Evolutionary conservation across 2,329 filamentous ascomycete species (phyloP).

Genomic region (Shiraia sp.): DNA sequence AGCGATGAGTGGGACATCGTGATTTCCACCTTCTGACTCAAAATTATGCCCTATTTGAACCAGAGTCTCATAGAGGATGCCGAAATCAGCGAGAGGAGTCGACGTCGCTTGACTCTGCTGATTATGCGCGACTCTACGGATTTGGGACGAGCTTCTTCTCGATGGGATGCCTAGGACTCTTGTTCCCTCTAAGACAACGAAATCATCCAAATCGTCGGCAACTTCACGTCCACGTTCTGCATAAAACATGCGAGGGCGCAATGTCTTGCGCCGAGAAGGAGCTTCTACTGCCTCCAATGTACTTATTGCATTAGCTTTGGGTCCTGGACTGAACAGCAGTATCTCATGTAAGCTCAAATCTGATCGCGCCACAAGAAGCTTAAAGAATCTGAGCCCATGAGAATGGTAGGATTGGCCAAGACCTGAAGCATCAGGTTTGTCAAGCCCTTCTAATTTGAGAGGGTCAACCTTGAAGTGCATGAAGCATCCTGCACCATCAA

Average conservation of each 20-base stretch:
- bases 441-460: slow-evolving; percentile 19
- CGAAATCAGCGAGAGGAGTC: slow-evolving; percentile 6
- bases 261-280: slow-evolving; percentile 20
- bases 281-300: slow-evolving; percentile 12
- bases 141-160: slow-evolving; percentile 10
- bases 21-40: neutral
- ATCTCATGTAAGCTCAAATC: slow-evolving; percentile 33
- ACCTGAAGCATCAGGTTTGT: slow-evolving; percentile 3
- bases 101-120: neutral
- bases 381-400: slow-evolving; percentile 29
- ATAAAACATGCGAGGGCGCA: slow-evolving; percentile 2
- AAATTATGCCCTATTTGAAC: neutral
- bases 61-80: slow-evolving; percentile 19
- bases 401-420: slow-evolving; percentile 18
- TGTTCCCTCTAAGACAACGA: slow-evolving; percentile 33
- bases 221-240: slow-evolving; percentile 1
- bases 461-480: slow-evolving; percentile 21
- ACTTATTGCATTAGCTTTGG: slow-evolving; percentile 1
- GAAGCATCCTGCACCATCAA: slow-evolving; percentile 11
- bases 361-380: slow-evolving; percentile 22
- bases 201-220: slow-evolving; percentile 26
- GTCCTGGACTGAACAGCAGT: slow-evolving; percentile 16
- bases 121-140: slow-evolving; percentile 1
- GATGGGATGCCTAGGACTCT: slow-evolving; percentile 10
- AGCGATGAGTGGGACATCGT: slow-evolving; percentile 16